A percentile compares a stretch with the other conserved stretches of the same genome.
phyloP scores from a whole-genome alignment of 2,329 filamentous ascomycete genomes.

The Aspergillus spinulosporus region DNA sequence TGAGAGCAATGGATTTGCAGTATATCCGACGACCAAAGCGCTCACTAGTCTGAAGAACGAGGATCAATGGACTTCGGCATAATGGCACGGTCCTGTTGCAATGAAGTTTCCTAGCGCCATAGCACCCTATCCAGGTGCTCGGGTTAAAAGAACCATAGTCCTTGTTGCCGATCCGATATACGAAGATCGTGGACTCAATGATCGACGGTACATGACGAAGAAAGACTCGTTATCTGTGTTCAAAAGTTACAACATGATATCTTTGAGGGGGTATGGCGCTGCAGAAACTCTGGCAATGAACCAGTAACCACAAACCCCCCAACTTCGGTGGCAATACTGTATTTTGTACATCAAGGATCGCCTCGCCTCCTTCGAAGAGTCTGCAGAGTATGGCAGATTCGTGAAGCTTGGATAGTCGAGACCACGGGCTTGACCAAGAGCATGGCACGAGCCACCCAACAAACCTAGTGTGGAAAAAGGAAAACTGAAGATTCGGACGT shows the following conservation, averaged over 20 bases:
- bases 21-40: not conserved
- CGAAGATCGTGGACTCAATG: slow-evolving; percentile 1
- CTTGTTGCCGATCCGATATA: slow-evolving; percentile 3
- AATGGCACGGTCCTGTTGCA: not conserved
- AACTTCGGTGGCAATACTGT: no score
- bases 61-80: not conserved
- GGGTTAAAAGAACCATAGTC: not conserved
- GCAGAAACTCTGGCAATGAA: no score
- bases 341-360: no score
- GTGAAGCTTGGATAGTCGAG: not conserved
- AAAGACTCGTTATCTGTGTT: no score
- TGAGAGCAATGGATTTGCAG: not conserved
- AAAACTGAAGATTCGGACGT: not conserved
- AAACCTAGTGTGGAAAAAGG: not conserved
- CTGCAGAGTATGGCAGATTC: no score
- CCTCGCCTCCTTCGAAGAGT: no score
- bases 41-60: not conserved
- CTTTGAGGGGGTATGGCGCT: no score
- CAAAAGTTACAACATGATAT: no score
- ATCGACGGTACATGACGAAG: not conserved
- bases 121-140: not conserved
- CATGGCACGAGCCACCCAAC: not conserved
- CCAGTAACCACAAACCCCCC: no score
- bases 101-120: not conserved
- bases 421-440: not conserved